Percentiles rank a stretch among this genome's conserved stretches.
phyloP scores from a whole-genome alignment of 306 rosid species.

The Trifolium dubium region DNA sequence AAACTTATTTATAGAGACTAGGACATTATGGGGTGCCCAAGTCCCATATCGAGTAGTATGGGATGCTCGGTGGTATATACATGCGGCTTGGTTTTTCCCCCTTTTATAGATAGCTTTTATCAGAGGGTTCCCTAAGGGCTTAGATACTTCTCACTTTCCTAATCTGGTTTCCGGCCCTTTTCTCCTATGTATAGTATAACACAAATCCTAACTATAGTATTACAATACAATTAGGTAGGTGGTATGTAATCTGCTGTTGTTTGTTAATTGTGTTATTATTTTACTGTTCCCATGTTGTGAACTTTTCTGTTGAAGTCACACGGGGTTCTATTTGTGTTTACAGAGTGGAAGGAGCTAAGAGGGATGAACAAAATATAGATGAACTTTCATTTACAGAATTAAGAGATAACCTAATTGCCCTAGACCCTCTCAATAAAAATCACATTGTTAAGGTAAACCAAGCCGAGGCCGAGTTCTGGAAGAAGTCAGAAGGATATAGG shows the following conservation, averaged over 20 bases:
- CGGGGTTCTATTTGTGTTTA: slow-evolving; percentile 40
- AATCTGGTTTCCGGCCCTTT: background rate
- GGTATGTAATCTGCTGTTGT: background rate
- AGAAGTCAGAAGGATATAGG: slow-evolving; percentile 91
- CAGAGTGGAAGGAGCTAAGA: slow-evolving; percentile 55
- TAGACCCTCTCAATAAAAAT: slow-evolving; percentile 84
- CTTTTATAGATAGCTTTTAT: no score
- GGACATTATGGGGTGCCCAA: no score
- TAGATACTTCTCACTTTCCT: background rate
- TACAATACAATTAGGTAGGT: background rate
- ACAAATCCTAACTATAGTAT: background rate
- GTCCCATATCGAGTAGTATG: no score
- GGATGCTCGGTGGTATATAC: no score
- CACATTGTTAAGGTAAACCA: slow-evolving; percentile 77
- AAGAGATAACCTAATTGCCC: slow-evolving; percentile 81
- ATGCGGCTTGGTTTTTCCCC: no score
- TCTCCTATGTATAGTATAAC: background rate
- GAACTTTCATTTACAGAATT: slow-evolving; percentile 91
- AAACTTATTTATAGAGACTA: no score
- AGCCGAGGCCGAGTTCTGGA: slow-evolving; percentile 99
- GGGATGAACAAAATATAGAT: slow-evolving; percentile 59
- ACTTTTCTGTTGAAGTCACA: slow-evolving; percentile 35
- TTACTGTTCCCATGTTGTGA: slow-evolving; percentile 23
- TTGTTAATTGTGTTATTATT: slow-evolving; percentile 17
- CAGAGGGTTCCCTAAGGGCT: no score